Conservation (phyloP, 495 filamentous ascomycete species). For the Neurospora hispaniola region DNA sequence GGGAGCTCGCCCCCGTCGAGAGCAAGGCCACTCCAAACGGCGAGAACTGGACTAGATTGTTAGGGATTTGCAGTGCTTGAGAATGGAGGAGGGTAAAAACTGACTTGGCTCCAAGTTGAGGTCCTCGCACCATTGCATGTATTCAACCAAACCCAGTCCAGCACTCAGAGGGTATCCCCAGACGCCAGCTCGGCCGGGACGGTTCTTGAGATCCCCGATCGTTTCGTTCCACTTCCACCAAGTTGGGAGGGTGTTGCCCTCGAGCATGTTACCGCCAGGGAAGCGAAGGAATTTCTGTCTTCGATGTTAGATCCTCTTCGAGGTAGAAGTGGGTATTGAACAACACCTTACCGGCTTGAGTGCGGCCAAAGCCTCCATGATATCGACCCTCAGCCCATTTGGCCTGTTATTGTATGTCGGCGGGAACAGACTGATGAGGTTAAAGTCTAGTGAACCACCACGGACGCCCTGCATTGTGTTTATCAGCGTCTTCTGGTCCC, state of each 20-base stretch:
- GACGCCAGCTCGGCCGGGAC: slow-evolving; percentile 48
- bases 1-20: slow-evolving; percentile 42
- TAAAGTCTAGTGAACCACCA: slow-evolving; percentile 46
- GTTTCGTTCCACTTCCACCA: slow-evolving; percentile 63
- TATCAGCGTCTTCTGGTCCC: not conserved
- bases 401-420: slow-evolving; percentile 51
- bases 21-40: slow-evolving; percentile 51
- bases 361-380: slow-evolving; percentile 44
- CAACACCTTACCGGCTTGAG: slow-evolving; percentile 31
- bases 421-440: slow-evolving; percentile 55
- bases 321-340: not conserved
- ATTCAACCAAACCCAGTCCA: slow-evolving; percentile 53
- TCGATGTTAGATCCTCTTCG: not conserved
- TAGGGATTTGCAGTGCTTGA: not conserved
- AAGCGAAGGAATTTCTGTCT: slow-evolving; percentile 45
- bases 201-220: slow-evolving; percentile 51
- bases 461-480: slow-evolving; percentile 20
- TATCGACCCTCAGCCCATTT: slow-evolving; percentile 52
- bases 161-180: slow-evolving; percentile 55
- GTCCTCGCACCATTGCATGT: slow-evolving; percentile 57
- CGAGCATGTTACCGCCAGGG: slow-evolving; percentile 59
- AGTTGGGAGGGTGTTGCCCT: slow-evolving; percentile 39
- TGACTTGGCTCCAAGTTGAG: slow-evolving; percentile 42
- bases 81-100: not conserved
- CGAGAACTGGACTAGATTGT: slow-evolving; percentile 7